A percentile compares a stretch with the other conserved stretches of the same genome.
Conservation (phyloP, 176 grass and related monocot species). For the Alloteropsis semialata region DNA sequence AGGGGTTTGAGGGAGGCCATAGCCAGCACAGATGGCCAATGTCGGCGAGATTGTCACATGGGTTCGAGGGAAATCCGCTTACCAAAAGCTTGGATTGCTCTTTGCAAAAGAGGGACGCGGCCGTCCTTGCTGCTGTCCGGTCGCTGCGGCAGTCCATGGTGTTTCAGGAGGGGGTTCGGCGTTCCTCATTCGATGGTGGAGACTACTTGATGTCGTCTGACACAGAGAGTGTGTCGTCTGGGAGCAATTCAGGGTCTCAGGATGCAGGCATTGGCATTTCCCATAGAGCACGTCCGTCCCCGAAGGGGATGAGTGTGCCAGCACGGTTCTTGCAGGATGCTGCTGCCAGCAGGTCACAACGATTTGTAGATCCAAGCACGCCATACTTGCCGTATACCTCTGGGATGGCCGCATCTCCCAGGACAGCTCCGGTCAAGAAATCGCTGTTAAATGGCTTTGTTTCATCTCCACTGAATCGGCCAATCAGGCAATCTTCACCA, state of each 20-base stretch:
- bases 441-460: conserved; percentile 42
- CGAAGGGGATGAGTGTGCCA: conserved; percentile 56
- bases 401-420: conserved; percentile 35
- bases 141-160: conserved; percentile 76
- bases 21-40: conserved; percentile 62
- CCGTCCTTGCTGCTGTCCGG: conserved; percentile 56
- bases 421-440: conserved; percentile 56
- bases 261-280: conserved; percentile 38
- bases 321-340: conserved; percentile 65
- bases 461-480: conserved; percentile 52
- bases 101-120: conserved; percentile 51
- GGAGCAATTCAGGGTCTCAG: conserved; percentile 69
- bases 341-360: conserved; percentile 37
- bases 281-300: conserved; percentile 16
- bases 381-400: conserved; percentile 33
- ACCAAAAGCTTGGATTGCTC: conserved; percentile 88
- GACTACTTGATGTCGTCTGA: conserved; percentile 71
- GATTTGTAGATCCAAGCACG: conserved; percentile 46
- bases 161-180: conserved; percentile 45
- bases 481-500: conserved; percentile 49
- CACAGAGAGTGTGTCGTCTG: conserved; percentile 84
- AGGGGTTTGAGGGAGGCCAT: conserved; percentile 30
- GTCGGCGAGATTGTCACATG: conserved; percentile 50
- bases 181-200: conserved; percentile 47
- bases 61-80: conserved; percentile 56